Conservation (phyloP, 768 basidiomycete genomes). For the Leucogyrophana mollusca region DNA sequence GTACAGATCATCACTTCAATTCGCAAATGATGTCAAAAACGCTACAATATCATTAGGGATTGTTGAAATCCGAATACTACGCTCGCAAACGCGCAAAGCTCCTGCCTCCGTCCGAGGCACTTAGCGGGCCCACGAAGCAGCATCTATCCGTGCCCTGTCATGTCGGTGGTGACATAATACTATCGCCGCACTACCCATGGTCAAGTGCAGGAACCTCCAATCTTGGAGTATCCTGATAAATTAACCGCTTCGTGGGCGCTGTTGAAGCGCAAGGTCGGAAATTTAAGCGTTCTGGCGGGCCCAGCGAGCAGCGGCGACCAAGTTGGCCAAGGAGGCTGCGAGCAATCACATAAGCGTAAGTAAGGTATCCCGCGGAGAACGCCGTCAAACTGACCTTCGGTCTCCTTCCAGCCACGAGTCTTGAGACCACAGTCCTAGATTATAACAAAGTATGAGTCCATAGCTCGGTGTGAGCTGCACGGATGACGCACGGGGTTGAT, state of each 20-base stretch:
- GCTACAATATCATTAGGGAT: conserved; percentile 46
- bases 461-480: neutral
- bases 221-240: conserved; percentile 38
- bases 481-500: conserved; percentile 73
- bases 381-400: conserved; percentile 53
- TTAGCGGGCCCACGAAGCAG: conserved; percentile 22
- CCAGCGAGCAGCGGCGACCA: conserved; percentile 92
- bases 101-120: conserved; percentile 24
- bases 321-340: conserved; percentile 72
- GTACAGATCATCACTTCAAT: neutral
- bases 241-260: conserved; percentile 76
- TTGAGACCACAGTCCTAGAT: conserved; percentile 91
- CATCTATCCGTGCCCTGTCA: conserved; percentile 18
- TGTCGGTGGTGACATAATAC: conserved; percentile 15
- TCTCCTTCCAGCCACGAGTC: conserved; percentile 99
- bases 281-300: conserved; percentile 79
- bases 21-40: conserved; percentile 9
- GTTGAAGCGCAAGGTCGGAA: conserved; percentile 76
- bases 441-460: conserved; percentile 7
- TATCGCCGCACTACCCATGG: conserved; percentile 52
- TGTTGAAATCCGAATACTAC: conserved; percentile 79
- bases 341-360: conserved; percentile 10
- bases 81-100: conserved; percentile 30
- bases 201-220: conserved; percentile 40
- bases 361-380: neutral